Evolutionary conservation across 1,284 basidiomycete species (phyloP).

Genomic region (Heterobasidion parviporum): DNA sequence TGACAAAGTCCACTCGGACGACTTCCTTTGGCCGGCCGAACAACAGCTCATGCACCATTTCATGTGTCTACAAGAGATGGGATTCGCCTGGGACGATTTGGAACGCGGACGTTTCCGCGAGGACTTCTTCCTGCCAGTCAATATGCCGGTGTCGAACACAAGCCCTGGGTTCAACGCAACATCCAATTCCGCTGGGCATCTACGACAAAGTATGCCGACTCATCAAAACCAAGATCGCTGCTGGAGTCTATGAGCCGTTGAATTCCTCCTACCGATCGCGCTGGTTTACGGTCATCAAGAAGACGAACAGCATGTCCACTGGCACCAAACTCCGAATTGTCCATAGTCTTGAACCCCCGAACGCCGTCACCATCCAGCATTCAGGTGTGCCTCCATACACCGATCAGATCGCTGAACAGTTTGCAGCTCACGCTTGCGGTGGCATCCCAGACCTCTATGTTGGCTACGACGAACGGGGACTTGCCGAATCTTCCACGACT

Average conservation of each 20-base stretch:
- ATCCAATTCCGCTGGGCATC: not conserved
- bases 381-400: not conserved
- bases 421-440: not conserved
- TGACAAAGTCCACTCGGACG: not conserved
- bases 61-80: not conserved
- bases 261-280: not conserved
- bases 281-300: not conserved
- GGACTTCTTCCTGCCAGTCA: not conserved
- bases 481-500: not conserved
- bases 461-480: not conserved
- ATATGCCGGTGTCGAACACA: not conserved
- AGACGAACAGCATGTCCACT: not conserved
- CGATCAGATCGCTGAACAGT: not conserved
- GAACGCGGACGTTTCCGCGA: not conserved
- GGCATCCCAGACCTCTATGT: not conserved
- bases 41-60: not conserved
- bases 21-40: constrained; percentile 6
- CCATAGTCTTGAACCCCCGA: not conserved
- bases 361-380: not conserved
- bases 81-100: not conserved
- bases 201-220: not conserved
- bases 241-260: not conserved
- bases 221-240: not conserved
- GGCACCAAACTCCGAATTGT: not conserved
- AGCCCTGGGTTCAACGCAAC: not conserved